Percentiles rank a stretch among this genome's conserved stretches.
These are phyloP conservation scores for Psilocybe cyanescens DNA, from an alignment of 768 basidiomycete species.

Conservation along the genomic window DNA sequence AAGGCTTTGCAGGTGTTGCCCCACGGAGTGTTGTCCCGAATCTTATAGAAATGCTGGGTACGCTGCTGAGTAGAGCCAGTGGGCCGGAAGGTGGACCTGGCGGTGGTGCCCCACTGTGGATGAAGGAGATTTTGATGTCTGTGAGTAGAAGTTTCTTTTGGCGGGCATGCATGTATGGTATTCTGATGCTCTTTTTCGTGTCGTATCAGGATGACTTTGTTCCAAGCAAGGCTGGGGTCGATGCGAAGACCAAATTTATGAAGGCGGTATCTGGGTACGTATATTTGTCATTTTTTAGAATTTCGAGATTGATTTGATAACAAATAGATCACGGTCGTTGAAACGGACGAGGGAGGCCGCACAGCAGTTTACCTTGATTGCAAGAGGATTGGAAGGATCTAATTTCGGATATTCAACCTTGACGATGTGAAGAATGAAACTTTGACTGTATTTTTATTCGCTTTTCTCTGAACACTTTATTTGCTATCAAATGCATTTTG, in stretches of 20 bases:
- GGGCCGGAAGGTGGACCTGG: slow-evolving; percentile 32
- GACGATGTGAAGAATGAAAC: slow-evolving; percentile 41
- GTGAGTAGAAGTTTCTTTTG: slow-evolving; percentile 38
- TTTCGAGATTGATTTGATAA: background rate
- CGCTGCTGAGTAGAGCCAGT: slow-evolving; percentile 56
- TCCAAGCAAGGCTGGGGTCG: slow-evolving; percentile 69
- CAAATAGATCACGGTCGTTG: slow-evolving; percentile 64
- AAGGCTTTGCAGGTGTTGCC: slow-evolving; percentile 83
- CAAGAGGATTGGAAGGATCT: slow-evolving; percentile 83
- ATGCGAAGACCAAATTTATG: slow-evolving; percentile 80
- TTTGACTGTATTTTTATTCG: background rate
- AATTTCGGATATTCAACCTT: slow-evolving; percentile 84
- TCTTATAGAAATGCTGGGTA: slow-evolving; percentile 80
- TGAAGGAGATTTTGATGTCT: slow-evolving; percentile 69
- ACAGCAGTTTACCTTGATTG: slow-evolving; percentile 85
- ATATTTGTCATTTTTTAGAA: background rate
- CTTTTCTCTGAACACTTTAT: background rate
- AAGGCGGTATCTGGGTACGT: slow-evolving; percentile 70
- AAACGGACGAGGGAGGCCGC: slow-evolving; percentile 82
- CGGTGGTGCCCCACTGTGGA: slow-evolving; percentile 61
- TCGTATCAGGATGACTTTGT: slow-evolving; percentile 68
- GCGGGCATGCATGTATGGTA: background rate
- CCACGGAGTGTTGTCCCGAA: slow-evolving; percentile 85
- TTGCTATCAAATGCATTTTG: background rate
- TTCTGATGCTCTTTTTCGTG: background rate